These are phyloP conservation scores for Nicotiana attenuata DNA, from an alignment of 257 asterid genomes.

Conservation along the genomic window DNA sequence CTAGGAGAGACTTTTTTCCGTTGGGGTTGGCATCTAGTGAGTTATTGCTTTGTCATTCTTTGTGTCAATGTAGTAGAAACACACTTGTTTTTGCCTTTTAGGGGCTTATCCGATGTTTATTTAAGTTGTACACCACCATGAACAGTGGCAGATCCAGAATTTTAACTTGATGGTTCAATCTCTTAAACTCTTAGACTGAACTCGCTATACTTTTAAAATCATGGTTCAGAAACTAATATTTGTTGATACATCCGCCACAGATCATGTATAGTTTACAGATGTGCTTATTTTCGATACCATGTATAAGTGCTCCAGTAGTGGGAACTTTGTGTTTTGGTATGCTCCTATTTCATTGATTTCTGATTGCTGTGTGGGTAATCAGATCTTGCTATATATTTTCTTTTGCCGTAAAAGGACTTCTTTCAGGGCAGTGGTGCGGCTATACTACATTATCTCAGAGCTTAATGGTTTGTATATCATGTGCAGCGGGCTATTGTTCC, in stretches of 20 bases:
- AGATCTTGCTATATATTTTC: background rate
- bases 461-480: slow-evolving; percentile 14
- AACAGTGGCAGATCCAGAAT: background rate
- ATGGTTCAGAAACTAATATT: background rate
- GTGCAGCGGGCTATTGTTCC: slow-evolving; percentile 85
- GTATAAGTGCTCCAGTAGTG: background rate
- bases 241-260: background rate
- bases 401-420: background rate
- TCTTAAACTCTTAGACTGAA: background rate
- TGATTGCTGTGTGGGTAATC: background rate
- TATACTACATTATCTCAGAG: background rate
- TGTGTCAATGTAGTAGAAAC: background rate
- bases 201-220: background rate
- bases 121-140: background rate
- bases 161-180: background rate
- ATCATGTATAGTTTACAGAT: background rate
- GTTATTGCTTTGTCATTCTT: background rate
- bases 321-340: background rate
- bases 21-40: background rate
- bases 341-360: slow-evolving; percentile 1
- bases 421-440: background rate
- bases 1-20: background rate
- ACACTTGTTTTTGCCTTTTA: background rate
- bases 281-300: background rate
- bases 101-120: background rate